A percentile compares a stretch with the other conserved stretches of the same genome.
Conservation (phyloP, 2,329 filamentous ascomycete genomes). For the Graphilbum fragrans region DNA sequence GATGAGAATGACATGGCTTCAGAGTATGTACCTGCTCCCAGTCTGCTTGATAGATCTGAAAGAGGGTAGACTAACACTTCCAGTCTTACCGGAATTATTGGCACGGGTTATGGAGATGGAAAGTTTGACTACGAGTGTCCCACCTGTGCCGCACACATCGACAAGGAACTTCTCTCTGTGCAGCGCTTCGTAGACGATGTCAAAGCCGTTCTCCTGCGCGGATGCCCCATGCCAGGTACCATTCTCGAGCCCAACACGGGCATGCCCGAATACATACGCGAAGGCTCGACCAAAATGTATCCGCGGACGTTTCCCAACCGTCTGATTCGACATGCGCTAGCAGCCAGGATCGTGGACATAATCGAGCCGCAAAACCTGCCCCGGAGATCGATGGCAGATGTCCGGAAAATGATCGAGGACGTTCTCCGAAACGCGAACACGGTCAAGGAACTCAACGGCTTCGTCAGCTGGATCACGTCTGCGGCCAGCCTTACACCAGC, state of each 20-base stretch:
- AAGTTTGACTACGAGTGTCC: constrained; percentile 38
- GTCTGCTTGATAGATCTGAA: too few relatives aligned
- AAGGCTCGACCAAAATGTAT: constrained; percentile 7
- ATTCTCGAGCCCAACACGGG: constrained; percentile 44
- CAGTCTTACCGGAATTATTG: constrained; percentile 18
- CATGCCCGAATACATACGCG: constrained; percentile 30
- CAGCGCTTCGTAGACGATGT: constrained; percentile 49
- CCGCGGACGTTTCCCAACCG: constrained; percentile 42
- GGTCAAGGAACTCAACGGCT: too few relatives aligned
- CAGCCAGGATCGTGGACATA: constrained; percentile 26
- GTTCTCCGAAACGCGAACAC: not conserved
- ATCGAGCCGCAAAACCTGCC: constrained; percentile 15
- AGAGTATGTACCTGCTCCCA: too few relatives aligned
- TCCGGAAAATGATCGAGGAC: constrained; percentile 37
- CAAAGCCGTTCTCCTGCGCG: constrained; percentile 28
- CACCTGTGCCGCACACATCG: constrained; percentile 35
- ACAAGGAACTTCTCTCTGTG: constrained; percentile 47
- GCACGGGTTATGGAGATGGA: constrained; percentile 49
- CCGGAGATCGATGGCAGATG: constrained; percentile 31
- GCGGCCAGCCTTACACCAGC: not conserved
- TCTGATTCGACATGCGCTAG: constrained; percentile 35
- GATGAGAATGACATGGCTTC: constrained; percentile 12
- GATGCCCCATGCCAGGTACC: constrained; percentile 55
- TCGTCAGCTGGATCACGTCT: constrained; percentile 19
- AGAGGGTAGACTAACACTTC: not conserved